A percentile compares a stretch with the other conserved stretches of the same genome.
phyloP scores from a whole-genome alignment of 306 rosid species.

The Sindora glabra region DNA sequence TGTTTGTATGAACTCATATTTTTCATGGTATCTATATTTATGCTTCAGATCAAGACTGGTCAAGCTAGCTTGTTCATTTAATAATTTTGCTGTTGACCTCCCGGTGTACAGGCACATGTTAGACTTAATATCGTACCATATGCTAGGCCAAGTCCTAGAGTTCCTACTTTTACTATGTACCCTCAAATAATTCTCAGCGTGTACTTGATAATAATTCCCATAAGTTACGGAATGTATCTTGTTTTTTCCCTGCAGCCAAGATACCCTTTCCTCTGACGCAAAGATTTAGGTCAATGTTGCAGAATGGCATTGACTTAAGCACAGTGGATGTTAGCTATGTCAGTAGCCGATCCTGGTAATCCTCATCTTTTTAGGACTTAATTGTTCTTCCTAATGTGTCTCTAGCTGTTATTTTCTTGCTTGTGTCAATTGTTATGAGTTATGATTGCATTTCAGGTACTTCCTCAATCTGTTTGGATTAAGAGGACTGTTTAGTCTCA shows the following conservation, averaged over 20 bases:
- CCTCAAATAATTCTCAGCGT: background rate
- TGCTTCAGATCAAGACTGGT: background rate
- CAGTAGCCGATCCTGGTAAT: conserved; percentile 97
- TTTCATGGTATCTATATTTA: background rate
- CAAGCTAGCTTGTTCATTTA: background rate
- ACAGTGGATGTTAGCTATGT: conserved; percentile 99
- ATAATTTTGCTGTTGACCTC: background rate
- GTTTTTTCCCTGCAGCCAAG: conserved; percentile 63
- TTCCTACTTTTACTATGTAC: too few species aligned
- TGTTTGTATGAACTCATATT: background rate
- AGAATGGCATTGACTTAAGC: conserved; percentile 98
- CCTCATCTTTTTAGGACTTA: conserved; percentile 1
- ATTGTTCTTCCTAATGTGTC: background rate
- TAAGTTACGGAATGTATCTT: background rate
- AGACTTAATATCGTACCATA: background rate
- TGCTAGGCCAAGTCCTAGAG: background rate
- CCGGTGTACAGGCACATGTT: background rate
- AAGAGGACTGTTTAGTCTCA: conserved; percentile 96
- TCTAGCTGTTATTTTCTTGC: background rate
- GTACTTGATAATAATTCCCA: background rate
- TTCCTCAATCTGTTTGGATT: conserved; percentile 94
- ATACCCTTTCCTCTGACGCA: conserved; percentile 97
- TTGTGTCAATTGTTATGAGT: background rate
- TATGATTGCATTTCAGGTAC: conserved; percentile 55
- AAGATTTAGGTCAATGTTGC: conserved; percentile 94